These are phyloP conservation scores for Thelonectria olida DNA, from an alignment of 2,329 filamentous ascomycete species.

Conservation along the genomic window DNA sequence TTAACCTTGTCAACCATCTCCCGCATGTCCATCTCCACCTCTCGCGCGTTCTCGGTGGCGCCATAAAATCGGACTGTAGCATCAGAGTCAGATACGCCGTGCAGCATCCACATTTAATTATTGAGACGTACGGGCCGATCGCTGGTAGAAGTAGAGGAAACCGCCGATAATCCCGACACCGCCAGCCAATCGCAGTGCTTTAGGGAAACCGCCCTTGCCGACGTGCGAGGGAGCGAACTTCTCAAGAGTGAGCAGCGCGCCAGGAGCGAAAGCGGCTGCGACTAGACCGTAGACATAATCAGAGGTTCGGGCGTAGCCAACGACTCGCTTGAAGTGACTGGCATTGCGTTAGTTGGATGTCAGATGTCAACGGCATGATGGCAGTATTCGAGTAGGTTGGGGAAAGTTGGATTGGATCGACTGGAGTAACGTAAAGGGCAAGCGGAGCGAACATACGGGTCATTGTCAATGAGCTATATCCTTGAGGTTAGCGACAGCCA, in stretches of 20 bases:
- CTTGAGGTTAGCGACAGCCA: conserved; percentile 34
- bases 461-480: conserved; percentile 94
- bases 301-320: conserved; percentile 84
- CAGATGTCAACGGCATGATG: conserved; percentile 7
- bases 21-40: conserved; percentile 94
- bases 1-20: conserved; percentile 99
- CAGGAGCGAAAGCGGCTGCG: conserved; percentile 77
- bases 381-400: background rate
- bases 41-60: conserved; percentile 89
- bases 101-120: background rate
- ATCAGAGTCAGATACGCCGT: background rate
- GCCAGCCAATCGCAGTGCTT: conserved; percentile 81
- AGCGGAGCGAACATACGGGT: conserved; percentile 73
- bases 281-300: conserved; percentile 80
- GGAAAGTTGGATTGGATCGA: conserved; percentile 2
- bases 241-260: conserved; percentile 82
- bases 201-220: conserved; percentile 82
- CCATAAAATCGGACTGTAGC: conserved; percentile 90
- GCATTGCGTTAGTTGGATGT: conserved; percentile 42
- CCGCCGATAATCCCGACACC: conserved; percentile 79
- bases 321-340: conserved; percentile 90
- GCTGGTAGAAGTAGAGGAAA: conserved; percentile 86
- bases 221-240: conserved; percentile 85
- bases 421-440: conserved; percentile 4
- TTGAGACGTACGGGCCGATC: conserved; percentile 76